phyloP scores from a whole-genome alignment of 208 protist species.

The Leishmania lainsoni region DNA sequence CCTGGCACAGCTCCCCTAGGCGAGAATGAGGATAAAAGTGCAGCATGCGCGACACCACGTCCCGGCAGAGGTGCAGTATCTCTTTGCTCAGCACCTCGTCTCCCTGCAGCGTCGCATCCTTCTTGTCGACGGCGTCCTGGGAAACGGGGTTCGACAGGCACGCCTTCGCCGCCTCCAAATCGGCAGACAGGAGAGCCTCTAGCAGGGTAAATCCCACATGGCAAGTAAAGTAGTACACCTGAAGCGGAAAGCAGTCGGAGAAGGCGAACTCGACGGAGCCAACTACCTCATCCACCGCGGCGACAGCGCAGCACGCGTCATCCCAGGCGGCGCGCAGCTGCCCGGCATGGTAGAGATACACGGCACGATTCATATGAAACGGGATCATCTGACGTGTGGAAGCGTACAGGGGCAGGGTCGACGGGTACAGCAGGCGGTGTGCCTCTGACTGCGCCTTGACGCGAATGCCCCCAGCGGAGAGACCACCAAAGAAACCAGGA shows the following conservation, averaged over 20 bases:
- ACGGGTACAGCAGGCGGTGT: slow-evolving; percentile 53
- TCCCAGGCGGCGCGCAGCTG: slow-evolving; percentile 62
- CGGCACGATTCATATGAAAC: slow-evolving; percentile 68
- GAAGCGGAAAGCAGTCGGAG: slow-evolving; percentile 67
- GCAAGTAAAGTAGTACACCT: slow-evolving; percentile 67
- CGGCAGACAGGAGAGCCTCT: slow-evolving; percentile 38
- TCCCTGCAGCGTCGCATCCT: slow-evolving; percentile 30
- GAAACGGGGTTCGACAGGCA: slow-evolving; percentile 26
- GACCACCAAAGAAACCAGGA: slow-evolving; percentile 75
- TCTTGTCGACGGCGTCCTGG: slow-evolving; percentile 15
- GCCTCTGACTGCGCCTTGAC: slow-evolving; percentile 30
- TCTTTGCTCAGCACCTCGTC: slow-evolving; percentile 43
- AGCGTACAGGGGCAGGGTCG: slow-evolving; percentile 43
- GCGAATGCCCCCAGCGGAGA: slow-evolving; percentile 45
- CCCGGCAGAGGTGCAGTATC: slow-evolving; percentile 45
- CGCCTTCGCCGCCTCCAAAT: slow-evolving; percentile 35
- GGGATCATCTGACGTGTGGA: slow-evolving; percentile 67
- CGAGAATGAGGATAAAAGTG: slow-evolving; percentile 64
- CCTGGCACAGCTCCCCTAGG: slow-evolving; percentile 42
- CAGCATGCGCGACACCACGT: slow-evolving; percentile 53
- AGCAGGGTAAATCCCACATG: slow-evolving; percentile 46
- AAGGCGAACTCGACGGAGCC: slow-evolving; percentile 77
- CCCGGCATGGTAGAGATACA: slow-evolving; percentile 39
- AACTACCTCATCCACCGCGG: slow-evolving; percentile 71
- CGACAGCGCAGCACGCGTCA: slow-evolving; percentile 68